phyloP scores from a whole-genome alignment of 2,329 filamentous ascomycete species.

The Pseudocercospora fuligena region DNA sequence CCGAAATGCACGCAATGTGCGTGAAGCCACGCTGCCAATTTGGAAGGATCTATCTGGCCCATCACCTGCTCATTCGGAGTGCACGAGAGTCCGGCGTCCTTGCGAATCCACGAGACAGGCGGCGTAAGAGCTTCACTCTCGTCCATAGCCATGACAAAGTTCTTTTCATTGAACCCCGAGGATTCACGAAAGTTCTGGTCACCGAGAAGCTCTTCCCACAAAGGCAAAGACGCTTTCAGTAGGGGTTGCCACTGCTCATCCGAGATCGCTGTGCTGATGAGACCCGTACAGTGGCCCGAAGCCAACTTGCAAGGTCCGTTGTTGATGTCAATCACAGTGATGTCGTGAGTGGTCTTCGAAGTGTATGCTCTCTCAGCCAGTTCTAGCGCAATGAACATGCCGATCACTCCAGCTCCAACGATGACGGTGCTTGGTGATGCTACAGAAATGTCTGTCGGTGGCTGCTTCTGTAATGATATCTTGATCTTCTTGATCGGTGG shows the following conservation, averaged over 20 bases:
- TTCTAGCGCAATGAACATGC: conserved; percentile 6
- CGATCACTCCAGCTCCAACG: conserved; percentile 4
- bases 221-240: not conserved
- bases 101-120: not conserved
- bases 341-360: not conserved
- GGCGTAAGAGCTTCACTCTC: not conserved
- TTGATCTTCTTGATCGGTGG: conserved; percentile 5
- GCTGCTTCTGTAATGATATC: not conserved
- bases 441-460: not conserved
- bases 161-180: not conserved
- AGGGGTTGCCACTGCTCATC: conserved; percentile 3
- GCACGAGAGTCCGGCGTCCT: not conserved
- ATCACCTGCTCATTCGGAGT: not conserved
- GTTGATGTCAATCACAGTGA: conserved; percentile 8
- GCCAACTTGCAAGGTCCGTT: not conserved
- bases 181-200: not conserved
- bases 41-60: not conserved
- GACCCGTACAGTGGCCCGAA: not conserved
- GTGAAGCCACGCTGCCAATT: not conserved
- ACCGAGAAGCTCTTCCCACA: not conserved
- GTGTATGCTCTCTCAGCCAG: conserved; percentile 3
- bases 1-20: not conserved
- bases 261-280: not conserved
- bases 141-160: not conserved
- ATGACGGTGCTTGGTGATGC: not conserved